Evolutionary conservation across 352 stramenopile species (phyloP).

Genomic region (Phytopythium chamaehyphon): DNA sequence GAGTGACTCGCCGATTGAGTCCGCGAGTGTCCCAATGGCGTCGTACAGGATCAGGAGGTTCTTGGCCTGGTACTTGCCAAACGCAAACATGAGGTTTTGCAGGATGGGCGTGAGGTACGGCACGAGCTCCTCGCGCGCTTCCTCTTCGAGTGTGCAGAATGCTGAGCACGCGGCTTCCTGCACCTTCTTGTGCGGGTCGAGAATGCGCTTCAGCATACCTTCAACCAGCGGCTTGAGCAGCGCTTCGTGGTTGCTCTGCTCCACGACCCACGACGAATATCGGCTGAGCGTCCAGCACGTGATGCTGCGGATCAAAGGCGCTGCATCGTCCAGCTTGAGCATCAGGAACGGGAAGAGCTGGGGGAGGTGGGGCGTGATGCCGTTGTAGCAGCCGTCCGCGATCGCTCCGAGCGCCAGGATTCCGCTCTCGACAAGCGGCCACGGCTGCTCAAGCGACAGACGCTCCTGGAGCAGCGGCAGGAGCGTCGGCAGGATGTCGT

Average conservation of each 20-base stretch:
- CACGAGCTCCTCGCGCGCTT: conserved; percentile 89
- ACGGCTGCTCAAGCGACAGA: conserved; percentile 88
- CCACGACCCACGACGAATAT: conserved; percentile 91
- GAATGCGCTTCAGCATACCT: conserved; percentile 84
- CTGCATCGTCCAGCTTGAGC: conserved; percentile 85
- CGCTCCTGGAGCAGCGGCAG: conserved; percentile 91
- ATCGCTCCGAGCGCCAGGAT: conserved; percentile 96
- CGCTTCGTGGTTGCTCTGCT: conserved; percentile 84
- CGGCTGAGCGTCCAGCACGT: conserved; percentile 93
- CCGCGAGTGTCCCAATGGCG: conserved; percentile 93
- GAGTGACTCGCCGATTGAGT: conserved; percentile 91
- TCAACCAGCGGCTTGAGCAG: conserved; percentile 78
- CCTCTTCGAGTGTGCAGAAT: conserved; percentile 94
- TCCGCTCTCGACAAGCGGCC: conserved; percentile 92
- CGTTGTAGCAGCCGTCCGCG: conserved; percentile 91
- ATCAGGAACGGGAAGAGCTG: conserved; percentile 95
- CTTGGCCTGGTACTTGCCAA: conserved; percentile 92
- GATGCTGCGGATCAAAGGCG: conserved; percentile 91
- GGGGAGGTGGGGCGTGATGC: conserved; percentile 90
- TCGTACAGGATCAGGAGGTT: conserved; percentile 96
- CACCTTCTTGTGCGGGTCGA: conserved; percentile 93
- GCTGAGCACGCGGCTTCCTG: conserved; percentile 94
- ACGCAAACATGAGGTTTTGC: conserved; percentile 89
- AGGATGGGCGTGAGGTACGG: conserved; percentile 93
- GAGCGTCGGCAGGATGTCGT: conserved; percentile 90